Percentiles rank a stretch among this genome's conserved stretches.
Evolutionary conservation across 2,329 filamentous ascomycete species (phyloP).

Genomic region (Gyromitra esculenta): DNA sequence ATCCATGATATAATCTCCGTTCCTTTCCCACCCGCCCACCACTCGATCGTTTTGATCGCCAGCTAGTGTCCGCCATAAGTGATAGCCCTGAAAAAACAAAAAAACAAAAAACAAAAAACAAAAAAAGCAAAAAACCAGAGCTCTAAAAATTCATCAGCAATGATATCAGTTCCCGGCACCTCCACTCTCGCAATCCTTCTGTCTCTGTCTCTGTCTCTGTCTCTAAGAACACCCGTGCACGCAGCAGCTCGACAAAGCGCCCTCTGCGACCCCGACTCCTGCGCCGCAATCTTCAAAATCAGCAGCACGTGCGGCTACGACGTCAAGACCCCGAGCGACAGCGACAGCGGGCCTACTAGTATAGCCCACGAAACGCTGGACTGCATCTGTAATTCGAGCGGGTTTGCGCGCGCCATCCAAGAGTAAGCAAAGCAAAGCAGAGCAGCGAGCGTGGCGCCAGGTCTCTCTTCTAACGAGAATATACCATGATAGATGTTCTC

Average conservation of each 20-base stretch:
- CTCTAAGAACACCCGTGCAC: not conserved
- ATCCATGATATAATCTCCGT: not conserved
- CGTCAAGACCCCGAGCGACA: not conserved
- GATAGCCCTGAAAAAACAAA: too few species aligned
- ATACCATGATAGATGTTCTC: not conserved
- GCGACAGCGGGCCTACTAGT: too few species aligned
- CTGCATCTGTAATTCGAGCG: slow-evolving; percentile 11
- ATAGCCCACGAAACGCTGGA: not conserved
- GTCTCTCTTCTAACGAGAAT: too few species aligned
- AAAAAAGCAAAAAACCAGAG: not conserved
- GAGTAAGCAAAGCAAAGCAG: not conserved
- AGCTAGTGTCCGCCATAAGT: not conserved
- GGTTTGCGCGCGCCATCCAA: not conserved
- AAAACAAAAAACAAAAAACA: too few species aligned
- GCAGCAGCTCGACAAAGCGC: not conserved
- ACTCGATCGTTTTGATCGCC: not conserved
- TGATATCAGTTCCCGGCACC: not conserved
- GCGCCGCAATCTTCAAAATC: not conserved
- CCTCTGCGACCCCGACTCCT: not conserved
- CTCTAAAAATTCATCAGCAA: not conserved
- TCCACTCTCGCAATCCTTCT: not conserved
- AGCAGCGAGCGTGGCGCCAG: too few species aligned
- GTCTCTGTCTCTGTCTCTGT: not conserved
- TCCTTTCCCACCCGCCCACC: not conserved
- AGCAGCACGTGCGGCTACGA: not conserved